Evolutionary conservation across 1,139 yeast species (phyloP), one percentile per base, ranked within the genome.

Genomic region (Entelexis sorbosivorans): DNA sequence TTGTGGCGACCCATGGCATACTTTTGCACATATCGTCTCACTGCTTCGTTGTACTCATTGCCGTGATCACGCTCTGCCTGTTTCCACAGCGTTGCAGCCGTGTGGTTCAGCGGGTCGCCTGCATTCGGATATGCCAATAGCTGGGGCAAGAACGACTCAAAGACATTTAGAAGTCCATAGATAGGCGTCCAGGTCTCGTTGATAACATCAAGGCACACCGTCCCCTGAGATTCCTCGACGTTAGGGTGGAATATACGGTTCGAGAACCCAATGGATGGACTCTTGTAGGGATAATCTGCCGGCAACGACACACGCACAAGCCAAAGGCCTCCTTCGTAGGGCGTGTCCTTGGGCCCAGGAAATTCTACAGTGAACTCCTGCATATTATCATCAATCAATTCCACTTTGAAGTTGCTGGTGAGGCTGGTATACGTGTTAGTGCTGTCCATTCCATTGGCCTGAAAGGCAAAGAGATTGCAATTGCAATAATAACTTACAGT

Each of bases 131-230:
- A 91, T 54, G 93, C 77, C 56, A 91, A 72, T 54, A 91, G 71
- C 62, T 93, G 98, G 13, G 98, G 98, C 58, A 91, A 71, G 70
- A 91, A 91, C 63, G 88, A 83, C 64, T 91, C 97, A 65, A 91
- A 88, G 38, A 91, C 86, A 66, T 91, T 91, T 60, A 82, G 73
- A 62, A 49, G 58, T 49, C 91, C 97, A 72, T 88, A 91, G 89
- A 91, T 85, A 2, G 98, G 98, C 43, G 95, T 84, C 98, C 98
- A 91, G 0, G 97, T 88, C 64, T 91, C 96, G 67, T 91, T 91
- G 59, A 91, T 89, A 34, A 91, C 98, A 64, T 91, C 98, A 54
- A 91, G 77, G 68, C 98, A 91, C 14, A 91, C 96, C 0, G 94
- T 81, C 0, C 98, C 98, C 4, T 95, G 82, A 29, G 79, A 75